Percentiles rank a stretch among this genome's conserved stretches.
These are phyloP conservation scores for Phyllostachys edulis DNA, from an alignment of 176 grass and related monocot species.

Conservation along the genomic window DNA sequence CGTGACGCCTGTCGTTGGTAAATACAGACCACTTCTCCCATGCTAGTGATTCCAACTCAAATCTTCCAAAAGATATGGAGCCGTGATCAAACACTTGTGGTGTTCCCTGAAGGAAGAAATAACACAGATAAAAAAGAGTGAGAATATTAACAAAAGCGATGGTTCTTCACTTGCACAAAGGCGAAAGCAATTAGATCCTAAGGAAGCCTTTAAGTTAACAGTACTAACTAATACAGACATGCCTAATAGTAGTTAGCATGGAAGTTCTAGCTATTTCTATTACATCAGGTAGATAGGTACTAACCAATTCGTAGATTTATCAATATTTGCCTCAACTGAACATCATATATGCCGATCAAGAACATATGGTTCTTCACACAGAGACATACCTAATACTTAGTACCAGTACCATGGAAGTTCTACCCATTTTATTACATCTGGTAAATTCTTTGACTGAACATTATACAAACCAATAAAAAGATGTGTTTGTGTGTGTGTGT, in stretches of 20 bases:
- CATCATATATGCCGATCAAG: not conserved
- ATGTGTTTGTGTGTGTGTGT: too few relatives aligned
- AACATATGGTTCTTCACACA: not conserved
- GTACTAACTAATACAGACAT: constrained; percentile 6
- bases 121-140: not conserved
- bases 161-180: not conserved
- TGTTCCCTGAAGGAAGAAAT: constrained; percentile 52
- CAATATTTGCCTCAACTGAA: not conserved
- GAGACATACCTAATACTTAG: not conserved
- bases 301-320: not conserved
- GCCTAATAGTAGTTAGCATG: not conserved
- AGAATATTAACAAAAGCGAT: constrained; percentile 18
- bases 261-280: constrained; percentile 15
- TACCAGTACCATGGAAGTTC: not conserved
- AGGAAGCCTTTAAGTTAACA: constrained; percentile 1
- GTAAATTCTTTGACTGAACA: not conserved
- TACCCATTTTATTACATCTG: not conserved
- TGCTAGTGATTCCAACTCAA: constrained; percentile 80
- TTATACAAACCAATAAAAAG: not conserved
- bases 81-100: constrained; percentile 85
- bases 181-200: not conserved
- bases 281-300: not conserved
- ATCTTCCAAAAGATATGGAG: constrained; percentile 98
- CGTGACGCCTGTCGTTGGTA: constrained; percentile 80
- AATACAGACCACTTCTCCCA: constrained; percentile 99